Evolutionary conservation across 345 rosid genomes (phyloP), one percentile per base, ranked within the genome.

Genomic region (sweet orange (Citrus sinensis)): DNA sequence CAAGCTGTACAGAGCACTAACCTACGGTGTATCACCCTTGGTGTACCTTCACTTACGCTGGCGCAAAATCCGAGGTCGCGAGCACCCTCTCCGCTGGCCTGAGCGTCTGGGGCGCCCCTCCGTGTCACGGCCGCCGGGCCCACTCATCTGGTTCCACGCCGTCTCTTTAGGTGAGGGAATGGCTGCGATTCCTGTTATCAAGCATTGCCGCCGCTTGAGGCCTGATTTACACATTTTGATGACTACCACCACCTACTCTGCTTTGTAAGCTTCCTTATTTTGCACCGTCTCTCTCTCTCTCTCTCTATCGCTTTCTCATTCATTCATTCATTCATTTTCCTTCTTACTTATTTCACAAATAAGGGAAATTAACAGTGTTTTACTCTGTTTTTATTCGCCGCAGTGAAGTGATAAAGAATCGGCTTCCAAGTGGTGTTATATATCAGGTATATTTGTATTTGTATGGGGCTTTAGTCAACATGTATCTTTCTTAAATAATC

Each of bases 131-230:
- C 93, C 96, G 0, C 84, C 92, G 4, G 98, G 97, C 37, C 86
- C 81, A 0, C 95, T 95, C 71, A 79, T 93, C 79, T 95, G 98
- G 97, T 92, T 95, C 85, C 98, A 92, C 83, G 97, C 98, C 74
- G 98, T 92, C 61, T 95, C 99, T 46, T 84, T 95, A 86, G 97
- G 99, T 76, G 99, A 93, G 86, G 98, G 98, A 82, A 93, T 95
- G 96, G 98, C 94, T 59, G 92, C 92, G 17, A 89, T 95, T 87
- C 98, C 98, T 2, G 93, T 95, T 34, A 89, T 95, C 69, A 88
- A 79, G 82, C 82, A 67, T 35, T 92, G 93, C 80, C 70, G 79
- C 69, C 87, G 78, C 22, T 62, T 71, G 79, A 82, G 93, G 79
- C 92, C 93, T 29, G 87, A 88, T n/a, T 70, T 90, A 63, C 89